phyloP scores from a whole-genome alignment of 169 alveolate species.

The Plasmodium cynomolgi region DNA sequence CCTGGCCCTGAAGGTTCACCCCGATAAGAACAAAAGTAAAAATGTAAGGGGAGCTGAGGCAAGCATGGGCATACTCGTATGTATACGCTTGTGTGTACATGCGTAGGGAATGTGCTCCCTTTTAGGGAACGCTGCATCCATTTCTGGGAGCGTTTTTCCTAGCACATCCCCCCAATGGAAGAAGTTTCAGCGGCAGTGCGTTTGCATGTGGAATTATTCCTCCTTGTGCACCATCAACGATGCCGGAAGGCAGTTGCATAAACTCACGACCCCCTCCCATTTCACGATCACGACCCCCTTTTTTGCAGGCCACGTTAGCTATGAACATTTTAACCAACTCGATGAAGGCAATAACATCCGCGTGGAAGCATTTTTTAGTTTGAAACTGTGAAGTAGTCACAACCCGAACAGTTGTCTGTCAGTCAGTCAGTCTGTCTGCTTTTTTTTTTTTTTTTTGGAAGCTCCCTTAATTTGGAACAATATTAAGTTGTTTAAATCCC shows the following conservation, averaged over 20 bases:
- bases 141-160: neutral
- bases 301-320: constrained; percentile 27
- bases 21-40: constrained; percentile 47
- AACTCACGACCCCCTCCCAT: neutral
- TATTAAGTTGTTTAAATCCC: neutral
- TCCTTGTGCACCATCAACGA: neutral
- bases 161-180: neutral
- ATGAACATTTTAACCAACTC: constrained; percentile 51
- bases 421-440: neutral
- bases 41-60: constrained; percentile 22
- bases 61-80: neutral
- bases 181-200: neutral
- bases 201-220: neutral
- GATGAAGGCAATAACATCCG: constrained; percentile 25
- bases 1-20: constrained; percentile 49
- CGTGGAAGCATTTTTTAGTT: neutral
- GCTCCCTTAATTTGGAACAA: neutral
- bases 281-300: neutral
- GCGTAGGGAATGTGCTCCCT: neutral
- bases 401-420: neutral
- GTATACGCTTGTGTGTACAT: neutral
- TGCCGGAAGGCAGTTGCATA: neutral
- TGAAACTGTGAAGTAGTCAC: neutral
- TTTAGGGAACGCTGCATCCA: neutral
- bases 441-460: neutral